A percentile compares a stretch with the other conserved stretches of the same genome.
Conservation (phyloP, 2,329 filamentous ascomycete species). For the Fusarium veterinarium region DNA sequence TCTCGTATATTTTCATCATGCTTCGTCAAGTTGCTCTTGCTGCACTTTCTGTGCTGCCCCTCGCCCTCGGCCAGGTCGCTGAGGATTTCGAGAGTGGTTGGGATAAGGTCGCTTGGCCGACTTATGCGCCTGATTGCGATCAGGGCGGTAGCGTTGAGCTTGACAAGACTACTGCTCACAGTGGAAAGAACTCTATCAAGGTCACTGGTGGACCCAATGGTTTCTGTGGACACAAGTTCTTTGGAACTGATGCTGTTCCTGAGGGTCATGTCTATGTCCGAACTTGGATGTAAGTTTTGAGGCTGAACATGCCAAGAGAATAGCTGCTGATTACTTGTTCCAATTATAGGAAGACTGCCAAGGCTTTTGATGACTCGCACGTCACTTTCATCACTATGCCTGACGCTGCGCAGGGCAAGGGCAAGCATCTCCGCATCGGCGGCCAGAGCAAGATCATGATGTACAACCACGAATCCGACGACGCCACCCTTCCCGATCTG, state of each 20-base stretch:
- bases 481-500: conserved; percentile 70
- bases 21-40: conserved; percentile 56
- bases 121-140: conserved; percentile 68
- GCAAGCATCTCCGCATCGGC: conserved; percentile 71
- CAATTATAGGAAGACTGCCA: conserved; percentile 62
- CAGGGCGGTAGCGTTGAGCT: conserved; percentile 68
- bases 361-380: conserved; percentile 68
- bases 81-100: conserved; percentile 69
- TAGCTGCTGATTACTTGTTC: neutral
- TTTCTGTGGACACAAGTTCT: conserved; percentile 70
- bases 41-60: conserved; percentile 59
- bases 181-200: conserved; percentile 65
- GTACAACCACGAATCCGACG: conserved; percentile 73
- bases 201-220: conserved; percentile 62
- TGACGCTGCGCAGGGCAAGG: conserved; percentile 64
- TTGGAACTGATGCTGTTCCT: conserved; percentile 67
- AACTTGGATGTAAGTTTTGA: conserved; percentile 63
- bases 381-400: conserved; percentile 74
- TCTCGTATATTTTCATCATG: conserved; percentile 6
- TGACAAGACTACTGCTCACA: conserved; percentile 67
- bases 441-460: conserved; percentile 71
- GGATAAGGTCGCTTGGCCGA: conserved; percentile 68
- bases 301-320: neutral
- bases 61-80: conserved; percentile 63
- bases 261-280: conserved; percentile 68